Evolutionary conservation across 1,284 basidiomycete genomes (phyloP), one percentile per base, ranked within the genome.

Genomic region (Heterobasidion occidentale): DNA sequence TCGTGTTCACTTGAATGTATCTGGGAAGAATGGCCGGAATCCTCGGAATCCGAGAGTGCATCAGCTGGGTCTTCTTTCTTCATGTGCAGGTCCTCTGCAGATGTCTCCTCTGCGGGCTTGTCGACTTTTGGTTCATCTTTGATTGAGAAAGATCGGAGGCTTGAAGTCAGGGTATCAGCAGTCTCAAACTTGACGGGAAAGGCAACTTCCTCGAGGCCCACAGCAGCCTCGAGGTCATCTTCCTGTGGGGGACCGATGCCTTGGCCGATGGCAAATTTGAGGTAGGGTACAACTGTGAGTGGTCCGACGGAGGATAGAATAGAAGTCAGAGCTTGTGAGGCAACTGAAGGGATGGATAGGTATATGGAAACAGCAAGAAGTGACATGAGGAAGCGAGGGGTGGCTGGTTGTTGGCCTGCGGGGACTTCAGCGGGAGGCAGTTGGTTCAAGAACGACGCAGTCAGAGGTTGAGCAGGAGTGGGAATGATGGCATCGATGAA

Each of bases 291-390:
- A 44, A 90, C 82, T 0, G 93, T 95, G 58, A 78, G 79, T 0
- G 94, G 93, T 0, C 92, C 88, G 46, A 96, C 77, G 0, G 90
- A 90, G 57, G 76, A 79, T 27, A 94, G 74, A 20, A 96, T 81
- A 52, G 83, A 74, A 0, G 81, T 76, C 20, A 95, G 75, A 0
- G 90, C 86, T 61, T 92, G 86, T 1, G 88, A 80, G 19, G 90
- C 84, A 34, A 94, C 69, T 11, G 84, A 78, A 0, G 90, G 88
- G 27, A 95, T 88, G 46, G 88, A 89, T 36, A 98, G 84, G 69
- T 93, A 97, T 47, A 90, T 81, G 0, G 92, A 80, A 5, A 92
- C 93, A 0, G 92, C 91, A 35, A 96, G 80, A 15, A 96, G 79
- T 6, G 92, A 94, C 11, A 95, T 78, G 2, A 97, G 78, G 65